Evolutionary conservation across 257 asterid species (phyloP).

Genomic region (Ajuga chamaepitys): DNA sequence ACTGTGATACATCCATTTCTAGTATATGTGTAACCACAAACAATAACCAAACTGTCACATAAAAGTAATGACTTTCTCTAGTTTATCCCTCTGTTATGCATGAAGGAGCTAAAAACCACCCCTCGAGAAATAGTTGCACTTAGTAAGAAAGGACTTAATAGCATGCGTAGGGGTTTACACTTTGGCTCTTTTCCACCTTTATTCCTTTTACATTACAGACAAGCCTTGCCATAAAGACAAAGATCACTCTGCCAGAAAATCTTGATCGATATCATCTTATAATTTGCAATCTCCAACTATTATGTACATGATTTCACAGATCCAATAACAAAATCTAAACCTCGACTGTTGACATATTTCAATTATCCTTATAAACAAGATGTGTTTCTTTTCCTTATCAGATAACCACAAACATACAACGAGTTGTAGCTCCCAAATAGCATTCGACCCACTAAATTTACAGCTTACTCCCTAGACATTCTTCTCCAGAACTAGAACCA

Average conservation of each 20-base stretch:
- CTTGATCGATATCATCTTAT: not conserved
- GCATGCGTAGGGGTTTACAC: not conserved
- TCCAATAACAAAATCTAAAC: not conserved
- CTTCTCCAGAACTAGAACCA: not conserved
- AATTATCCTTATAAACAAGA: not conserved
- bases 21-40: not conserved
- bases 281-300: not conserved
- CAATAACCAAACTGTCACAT: not conserved
- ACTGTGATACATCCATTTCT: not conserved
- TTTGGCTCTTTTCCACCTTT: not conserved
- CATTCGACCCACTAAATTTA: not conserved
- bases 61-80: not conserved
- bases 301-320: not conserved
- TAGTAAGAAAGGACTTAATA: not conserved
- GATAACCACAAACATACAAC: not conserved
- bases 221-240: not conserved
- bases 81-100: not conserved
- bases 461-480: not conserved
- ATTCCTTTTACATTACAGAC: not conserved
- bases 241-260: not conserved
- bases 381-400: not conserved
- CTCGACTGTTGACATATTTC: not conserved
- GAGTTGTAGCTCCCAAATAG: not conserved
- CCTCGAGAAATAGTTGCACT: not conserved
- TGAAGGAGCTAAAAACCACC: not conserved